These are phyloP conservation scores for Moricandia moricandioides DNA, from an alignment of 345 rosid genomes.

Conservation along the genomic window DNA sequence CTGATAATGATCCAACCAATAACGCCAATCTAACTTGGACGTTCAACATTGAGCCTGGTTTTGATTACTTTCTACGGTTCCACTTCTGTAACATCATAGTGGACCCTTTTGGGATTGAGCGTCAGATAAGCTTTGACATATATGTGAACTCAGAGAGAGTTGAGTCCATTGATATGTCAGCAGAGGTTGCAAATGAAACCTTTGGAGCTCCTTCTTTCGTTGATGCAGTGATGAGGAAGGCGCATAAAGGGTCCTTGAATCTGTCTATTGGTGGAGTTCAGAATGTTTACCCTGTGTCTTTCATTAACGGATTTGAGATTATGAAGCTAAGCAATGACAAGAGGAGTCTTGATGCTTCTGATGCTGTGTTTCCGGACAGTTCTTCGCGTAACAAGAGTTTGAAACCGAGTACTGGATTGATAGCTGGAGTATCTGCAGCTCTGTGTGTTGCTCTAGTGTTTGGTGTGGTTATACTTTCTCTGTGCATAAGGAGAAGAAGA, in stretches of 20 bases:
- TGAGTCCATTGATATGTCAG: slow-evolving; percentile 47
- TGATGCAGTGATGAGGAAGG: slow-evolving; percentile 51
- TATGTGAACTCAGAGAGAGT: slow-evolving; percentile 55
- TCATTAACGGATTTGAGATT: slow-evolving; percentile 66
- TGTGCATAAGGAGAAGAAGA: slow-evolving; percentile 34
- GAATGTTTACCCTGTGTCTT: slow-evolving; percentile 24
- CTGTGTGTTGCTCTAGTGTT: slow-evolving; percentile 29
- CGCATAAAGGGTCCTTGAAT: slow-evolving; percentile 24
- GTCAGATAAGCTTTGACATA: slow-evolving; percentile 41
- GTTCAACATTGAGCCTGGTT: slow-evolving; percentile 60
- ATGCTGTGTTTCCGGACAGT: slow-evolving; percentile 24
- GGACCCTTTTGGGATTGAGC: background rate
- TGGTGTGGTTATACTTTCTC: slow-evolving; percentile 26
- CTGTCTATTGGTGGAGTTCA: slow-evolving; percentile 64
- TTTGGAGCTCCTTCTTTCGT: slow-evolving; percentile 57
- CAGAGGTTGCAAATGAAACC: slow-evolving; percentile 25
- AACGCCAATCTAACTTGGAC: slow-evolving; percentile 69
- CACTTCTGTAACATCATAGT: slow-evolving; percentile 67
- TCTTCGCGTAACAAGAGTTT: slow-evolving; percentile 23
- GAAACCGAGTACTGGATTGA: slow-evolving; percentile 28
- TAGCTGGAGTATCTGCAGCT: slow-evolving; percentile 43
- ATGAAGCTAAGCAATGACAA: slow-evolving; percentile 58
- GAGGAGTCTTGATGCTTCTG: slow-evolving; percentile 46
- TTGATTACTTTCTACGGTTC: slow-evolving; percentile 66
- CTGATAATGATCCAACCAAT: slow-evolving; percentile 20